These are phyloP conservation scores for Monilinia vaccinii-corymbosi DNA, from an alignment of 2,329 filamentous ascomycete genomes.

Conservation along the genomic window DNA sequence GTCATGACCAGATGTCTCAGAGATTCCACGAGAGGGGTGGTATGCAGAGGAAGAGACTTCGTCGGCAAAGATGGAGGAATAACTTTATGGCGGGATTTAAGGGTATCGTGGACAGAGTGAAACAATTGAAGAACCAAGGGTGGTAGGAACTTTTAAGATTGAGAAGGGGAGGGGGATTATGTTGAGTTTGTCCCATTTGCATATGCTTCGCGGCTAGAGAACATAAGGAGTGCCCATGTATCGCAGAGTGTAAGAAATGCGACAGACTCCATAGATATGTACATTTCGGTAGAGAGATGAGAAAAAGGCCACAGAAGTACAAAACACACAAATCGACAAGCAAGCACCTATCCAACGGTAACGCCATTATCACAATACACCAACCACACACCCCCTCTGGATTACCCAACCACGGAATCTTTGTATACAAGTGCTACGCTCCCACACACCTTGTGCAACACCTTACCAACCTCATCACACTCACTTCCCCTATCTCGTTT, in stretches of 20 bases:
- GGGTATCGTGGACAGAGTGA: conserved; percentile 53
- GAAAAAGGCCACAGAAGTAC: background rate
- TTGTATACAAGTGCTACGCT: background rate
- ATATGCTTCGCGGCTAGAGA: background rate
- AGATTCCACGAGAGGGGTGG: conserved; percentile 67
- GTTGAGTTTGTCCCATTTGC: conserved; percentile 12
- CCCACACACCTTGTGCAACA: background rate
- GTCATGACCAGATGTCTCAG: conserved; percentile 47
- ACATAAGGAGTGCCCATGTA: background rate
- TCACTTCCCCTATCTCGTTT: background rate
- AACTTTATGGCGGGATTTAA: conserved; percentile 63
- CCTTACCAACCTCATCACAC: background rate
- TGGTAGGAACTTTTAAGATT: conserved; percentile 47
- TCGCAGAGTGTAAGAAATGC: background rate
- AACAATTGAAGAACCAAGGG: conserved; percentile 65
- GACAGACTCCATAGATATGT: background rate
- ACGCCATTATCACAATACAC: background rate
- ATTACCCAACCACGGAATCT: background rate
- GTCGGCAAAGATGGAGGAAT: conserved; percentile 57
- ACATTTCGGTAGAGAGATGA: conserved; percentile 1
- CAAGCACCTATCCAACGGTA: background rate
- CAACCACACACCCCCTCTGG: background rate
- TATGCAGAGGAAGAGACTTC: conserved; percentile 67
- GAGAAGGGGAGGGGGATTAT: conserved; percentile 1
- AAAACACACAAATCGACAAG: background rate